phyloP scores from a whole-genome alignment of 179 eudicot species.

The Actinidia chinensis region DNA sequence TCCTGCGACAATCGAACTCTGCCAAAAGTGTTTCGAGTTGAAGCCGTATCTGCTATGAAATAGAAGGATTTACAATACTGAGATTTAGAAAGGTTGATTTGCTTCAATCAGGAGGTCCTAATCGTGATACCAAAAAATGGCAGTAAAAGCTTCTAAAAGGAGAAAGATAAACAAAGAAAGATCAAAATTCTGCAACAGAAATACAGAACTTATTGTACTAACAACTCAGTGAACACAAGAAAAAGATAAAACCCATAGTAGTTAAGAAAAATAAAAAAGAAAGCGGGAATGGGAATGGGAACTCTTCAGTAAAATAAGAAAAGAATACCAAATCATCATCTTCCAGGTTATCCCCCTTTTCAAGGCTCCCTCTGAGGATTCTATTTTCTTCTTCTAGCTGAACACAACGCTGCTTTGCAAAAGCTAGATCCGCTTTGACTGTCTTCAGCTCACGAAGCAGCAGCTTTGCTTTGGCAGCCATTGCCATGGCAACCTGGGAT shows the following conservation, averaged over 20 bases:
- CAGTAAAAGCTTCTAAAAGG: neutral
- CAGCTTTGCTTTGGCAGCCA: constrained; percentile 92
- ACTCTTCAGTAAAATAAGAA: neutral
- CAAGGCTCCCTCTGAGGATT: constrained; percentile 65
- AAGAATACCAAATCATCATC: constrained; percentile 82
- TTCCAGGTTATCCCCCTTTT: constrained; percentile 67
- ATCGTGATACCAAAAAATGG: neutral
- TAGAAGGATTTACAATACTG: constrained; percentile 11
- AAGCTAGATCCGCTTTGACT: constrained; percentile 88
- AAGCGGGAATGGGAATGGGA: neutral
- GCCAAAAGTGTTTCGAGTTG: constrained; percentile 85
- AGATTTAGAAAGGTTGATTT: neutral
- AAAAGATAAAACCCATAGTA: neutral
- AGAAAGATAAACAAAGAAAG: neutral
- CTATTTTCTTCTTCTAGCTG: constrained; percentile 93
- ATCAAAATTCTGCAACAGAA: neutral
- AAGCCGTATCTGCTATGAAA: constrained; percentile 69
- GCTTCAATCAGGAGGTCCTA: neutral
- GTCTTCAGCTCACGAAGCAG: constrained; percentile 89
- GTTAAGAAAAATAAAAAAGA: neutral
- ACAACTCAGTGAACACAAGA: neutral
- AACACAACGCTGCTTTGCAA: constrained; percentile 89
- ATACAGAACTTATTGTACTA: neutral
- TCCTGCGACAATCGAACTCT: constrained; percentile 88
- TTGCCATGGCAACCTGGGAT: constrained; percentile 90